Conservation (phyloP, 2,329 filamentous ascomycete species). For the Ophiostoma tasmaniense region DNA sequence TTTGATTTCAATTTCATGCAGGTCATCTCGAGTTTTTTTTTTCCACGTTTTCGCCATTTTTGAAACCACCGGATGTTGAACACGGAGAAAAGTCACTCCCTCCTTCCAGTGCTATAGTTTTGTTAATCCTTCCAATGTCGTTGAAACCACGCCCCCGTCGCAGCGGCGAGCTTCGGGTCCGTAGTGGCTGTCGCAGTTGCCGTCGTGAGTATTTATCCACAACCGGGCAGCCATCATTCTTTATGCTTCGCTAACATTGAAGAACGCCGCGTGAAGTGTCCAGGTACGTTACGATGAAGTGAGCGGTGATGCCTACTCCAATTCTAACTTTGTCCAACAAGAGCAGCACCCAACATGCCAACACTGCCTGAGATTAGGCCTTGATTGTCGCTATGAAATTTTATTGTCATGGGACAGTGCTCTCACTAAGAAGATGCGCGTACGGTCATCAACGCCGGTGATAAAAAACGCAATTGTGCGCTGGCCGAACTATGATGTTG, state of each 20-base stretch:
- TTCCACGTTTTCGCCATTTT: background rate
- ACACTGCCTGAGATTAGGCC: background rate
- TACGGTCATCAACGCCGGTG: background rate
- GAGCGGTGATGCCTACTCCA: too few species aligned
- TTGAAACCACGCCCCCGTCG: background rate
- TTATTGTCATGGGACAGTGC: background rate
- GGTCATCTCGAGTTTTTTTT: background rate
- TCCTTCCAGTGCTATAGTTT: background rate
- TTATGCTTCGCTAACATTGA: background rate
- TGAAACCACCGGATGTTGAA: background rate
- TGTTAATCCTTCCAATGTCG: background rate
- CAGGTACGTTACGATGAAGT: background rate
- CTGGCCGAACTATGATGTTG: background rate
- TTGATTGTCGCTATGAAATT: background rate
- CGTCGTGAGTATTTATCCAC: background rate
- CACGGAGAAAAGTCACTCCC: background rate
- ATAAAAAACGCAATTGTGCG: background rate
- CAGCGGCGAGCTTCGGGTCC: background rate
- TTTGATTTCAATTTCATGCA: background rate
- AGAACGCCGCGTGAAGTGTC: background rate
- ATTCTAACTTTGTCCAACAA: background rate
- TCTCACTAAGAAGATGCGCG: background rate
- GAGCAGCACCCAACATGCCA: background rate
- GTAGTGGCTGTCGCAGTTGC: background rate
- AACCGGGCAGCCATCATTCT: background rate